Evolutionary conservation across 306 rosid genomes (phyloP).

Genomic region (Lotus japonicus): DNA sequence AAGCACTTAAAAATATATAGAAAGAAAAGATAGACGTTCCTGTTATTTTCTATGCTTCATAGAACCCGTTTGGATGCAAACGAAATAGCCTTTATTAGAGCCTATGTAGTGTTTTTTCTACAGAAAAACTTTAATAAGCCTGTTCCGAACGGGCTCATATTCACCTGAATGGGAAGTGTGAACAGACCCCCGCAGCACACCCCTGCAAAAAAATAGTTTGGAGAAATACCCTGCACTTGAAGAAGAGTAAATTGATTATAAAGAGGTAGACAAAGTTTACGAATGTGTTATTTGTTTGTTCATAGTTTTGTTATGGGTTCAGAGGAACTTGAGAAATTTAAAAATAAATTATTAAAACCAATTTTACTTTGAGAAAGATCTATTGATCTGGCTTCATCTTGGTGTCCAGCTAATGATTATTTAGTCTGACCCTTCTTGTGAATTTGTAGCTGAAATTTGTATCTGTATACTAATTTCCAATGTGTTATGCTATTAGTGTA

Average conservation of each 20-base stretch:
- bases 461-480: neutral
- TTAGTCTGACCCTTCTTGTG: neutral
- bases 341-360: neutral
- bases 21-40: too few relatives aligned
- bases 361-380: neutral
- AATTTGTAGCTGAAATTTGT: neutral
- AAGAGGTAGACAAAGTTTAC: neutral
- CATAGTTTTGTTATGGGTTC: neutral
- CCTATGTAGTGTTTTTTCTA: too few relatives aligned
- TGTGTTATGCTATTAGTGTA: too few relatives aligned
- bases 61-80: too few relatives aligned
- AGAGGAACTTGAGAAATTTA: neutral
- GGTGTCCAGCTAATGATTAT: neutral
- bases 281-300: neutral
- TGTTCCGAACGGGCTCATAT: neutral
- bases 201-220: constrained; percentile 56
- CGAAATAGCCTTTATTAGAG: too few relatives aligned
- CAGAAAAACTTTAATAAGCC: too few relatives aligned
- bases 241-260: neutral
- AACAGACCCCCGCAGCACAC: constrained; percentile 62
- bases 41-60: too few relatives aligned
- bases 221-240: constrained; percentile 47
- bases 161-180: constrained; percentile 60
- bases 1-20: neutral
- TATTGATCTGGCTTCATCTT: neutral